A percentile compares a stretch with the other conserved stretches of the same genome.
Evolutionary conservation across 2,329 filamentous ascomycete species (phyloP).

Genomic region (Neocatenulostroma microsporum): DNA sequence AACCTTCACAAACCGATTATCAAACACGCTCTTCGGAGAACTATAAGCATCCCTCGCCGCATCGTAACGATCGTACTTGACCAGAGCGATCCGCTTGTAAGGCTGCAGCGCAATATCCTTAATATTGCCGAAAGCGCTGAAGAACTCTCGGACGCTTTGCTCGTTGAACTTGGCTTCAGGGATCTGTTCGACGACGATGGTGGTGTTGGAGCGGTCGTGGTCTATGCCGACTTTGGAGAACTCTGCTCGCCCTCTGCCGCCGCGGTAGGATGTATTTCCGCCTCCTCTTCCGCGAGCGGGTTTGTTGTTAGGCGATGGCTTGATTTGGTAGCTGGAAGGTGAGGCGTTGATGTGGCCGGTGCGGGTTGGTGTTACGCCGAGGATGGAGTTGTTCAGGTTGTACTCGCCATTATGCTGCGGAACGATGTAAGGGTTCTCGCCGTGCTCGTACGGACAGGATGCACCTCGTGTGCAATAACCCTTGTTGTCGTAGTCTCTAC

Average conservation of each 20-base stretch:
- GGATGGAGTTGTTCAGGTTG: conserved; percentile 49
- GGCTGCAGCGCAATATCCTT: conserved; percentile 56
- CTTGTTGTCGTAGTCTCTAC: conserved; percentile 63
- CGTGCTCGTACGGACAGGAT: conserved; percentile 63
- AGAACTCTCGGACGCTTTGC: conserved; percentile 58
- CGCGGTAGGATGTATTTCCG: conserved; percentile 25
- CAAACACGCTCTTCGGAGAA: conserved; percentile 73
- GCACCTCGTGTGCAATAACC: conserved; percentile 63
- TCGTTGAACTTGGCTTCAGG: conserved; percentile 63
- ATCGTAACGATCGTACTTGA: conserved; percentile 61
- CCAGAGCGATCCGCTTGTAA: conserved; percentile 58
- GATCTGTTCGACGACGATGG: conserved; percentile 70
- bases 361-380: conserved; percentile 16
- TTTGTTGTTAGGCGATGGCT: too few relatives aligned
- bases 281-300: conserved; percentile 35
- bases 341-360: conserved; percentile 12
- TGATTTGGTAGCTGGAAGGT: conserved; percentile 26
- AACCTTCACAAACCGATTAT: conserved; percentile 78
- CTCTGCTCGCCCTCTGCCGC: conserved; percentile 42
- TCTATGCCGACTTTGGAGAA: conserved; percentile 60
- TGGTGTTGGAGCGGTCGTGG: conserved; percentile 55
- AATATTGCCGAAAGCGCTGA: conserved; percentile 63
- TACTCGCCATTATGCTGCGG: conserved; percentile 46
- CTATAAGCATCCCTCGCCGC: conserved; percentile 63
- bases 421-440: conserved; percentile 42